phyloP scores from a whole-genome alignment of 495 filamentous ascomycete species.

The Hypoxylon trugodes region DNA sequence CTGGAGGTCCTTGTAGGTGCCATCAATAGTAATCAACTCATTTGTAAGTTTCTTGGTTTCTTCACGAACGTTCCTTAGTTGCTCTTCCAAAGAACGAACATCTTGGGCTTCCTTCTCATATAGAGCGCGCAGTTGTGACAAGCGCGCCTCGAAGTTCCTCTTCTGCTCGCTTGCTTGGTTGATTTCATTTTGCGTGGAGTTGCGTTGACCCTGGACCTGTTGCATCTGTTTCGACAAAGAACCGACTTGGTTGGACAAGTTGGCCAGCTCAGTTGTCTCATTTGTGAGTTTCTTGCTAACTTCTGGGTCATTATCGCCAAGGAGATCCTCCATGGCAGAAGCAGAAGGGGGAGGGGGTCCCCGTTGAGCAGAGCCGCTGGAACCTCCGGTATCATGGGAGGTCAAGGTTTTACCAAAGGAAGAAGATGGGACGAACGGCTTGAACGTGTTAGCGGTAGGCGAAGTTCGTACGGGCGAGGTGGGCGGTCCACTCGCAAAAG shows the following conservation, averaged over 20 bases:
- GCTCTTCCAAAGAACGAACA: slow-evolving; percentile 84
- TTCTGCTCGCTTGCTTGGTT: slow-evolving; percentile 83
- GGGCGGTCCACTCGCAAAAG: slow-evolving; percentile 63
- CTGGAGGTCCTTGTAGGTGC: slow-evolving; percentile 82
- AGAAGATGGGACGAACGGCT: slow-evolving; percentile 90
- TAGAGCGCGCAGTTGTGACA: slow-evolving; percentile 81
- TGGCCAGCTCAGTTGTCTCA: slow-evolving; percentile 93
- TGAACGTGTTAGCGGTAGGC: slow-evolving; percentile 69
- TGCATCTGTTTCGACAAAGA: slow-evolving; percentile 92
- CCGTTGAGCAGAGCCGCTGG: slow-evolving; percentile 54
- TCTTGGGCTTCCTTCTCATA: slow-evolving; percentile 94
- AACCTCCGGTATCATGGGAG: slow-evolving; percentile 79
- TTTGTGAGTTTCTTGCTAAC: slow-evolving; percentile 84
- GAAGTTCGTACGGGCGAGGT: slow-evolving; percentile 61
- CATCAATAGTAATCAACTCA: slow-evolving; percentile 83
- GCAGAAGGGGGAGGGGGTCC: slow-evolving; percentile 52
- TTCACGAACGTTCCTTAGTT: slow-evolving; percentile 74
- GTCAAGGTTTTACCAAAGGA: slow-evolving; percentile 87
- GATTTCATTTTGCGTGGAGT: slow-evolving; percentile 78
- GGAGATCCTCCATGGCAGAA: slow-evolving; percentile 82
- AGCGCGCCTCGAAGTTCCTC: slow-evolving; percentile 85
- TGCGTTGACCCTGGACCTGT: slow-evolving; percentile 82
- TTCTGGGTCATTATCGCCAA: slow-evolving; percentile 92
- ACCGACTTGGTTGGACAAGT: slow-evolving; percentile 93
- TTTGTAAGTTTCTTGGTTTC: slow-evolving; percentile 84